These are phyloP conservation scores for Cladosporium oxysporum DNA, from an alignment of 2,329 filamentous ascomycete species.

Conservation along the genomic window DNA sequence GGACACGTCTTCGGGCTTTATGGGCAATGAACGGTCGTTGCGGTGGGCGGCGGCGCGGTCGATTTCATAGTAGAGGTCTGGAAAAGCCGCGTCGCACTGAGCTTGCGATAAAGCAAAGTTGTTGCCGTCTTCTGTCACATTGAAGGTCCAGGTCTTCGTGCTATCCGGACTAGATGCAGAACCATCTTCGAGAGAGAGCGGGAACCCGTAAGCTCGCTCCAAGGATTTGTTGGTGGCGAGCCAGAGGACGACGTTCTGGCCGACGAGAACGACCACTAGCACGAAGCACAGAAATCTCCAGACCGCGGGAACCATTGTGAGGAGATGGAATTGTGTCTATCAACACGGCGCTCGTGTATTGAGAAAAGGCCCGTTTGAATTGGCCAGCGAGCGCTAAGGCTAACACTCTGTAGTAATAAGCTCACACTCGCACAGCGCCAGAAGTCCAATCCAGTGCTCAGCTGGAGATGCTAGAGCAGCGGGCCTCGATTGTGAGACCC, in stretches of 20 bases:
- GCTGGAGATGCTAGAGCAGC: neutral
- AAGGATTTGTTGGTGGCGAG: neutral
- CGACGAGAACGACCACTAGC: neutral
- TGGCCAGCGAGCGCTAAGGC: neutral
- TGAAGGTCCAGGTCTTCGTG: slow-evolving; percentile 20
- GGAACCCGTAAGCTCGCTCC: neutral
- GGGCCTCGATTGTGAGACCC: neutral
- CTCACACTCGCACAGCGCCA: neutral
- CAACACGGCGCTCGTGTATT: neutral
- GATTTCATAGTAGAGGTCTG: slow-evolving; percentile 33
- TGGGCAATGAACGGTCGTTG: slow-evolving; percentile 22
- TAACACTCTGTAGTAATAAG: neutral
- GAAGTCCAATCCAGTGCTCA: neutral
- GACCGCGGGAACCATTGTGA: neutral
- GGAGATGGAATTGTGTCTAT: neutral
- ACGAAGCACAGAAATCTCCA: slow-evolving; percentile 13
- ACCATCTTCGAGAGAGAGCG: neutral
- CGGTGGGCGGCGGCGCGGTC: slow-evolving; percentile 31
- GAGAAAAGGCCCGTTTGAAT: neutral
- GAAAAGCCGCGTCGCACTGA: slow-evolving; percentile 33
- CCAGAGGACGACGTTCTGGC: slow-evolving; percentile 6
- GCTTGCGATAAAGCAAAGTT: slow-evolving; percentile 25
- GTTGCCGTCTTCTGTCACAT: slow-evolving; percentile 21
- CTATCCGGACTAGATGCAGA: neutral
- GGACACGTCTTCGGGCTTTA: slow-evolving; percentile 28